phyloP scores from a whole-genome alignment of 768 basidiomycete genomes.

The Lentinula sp. region DNA sequence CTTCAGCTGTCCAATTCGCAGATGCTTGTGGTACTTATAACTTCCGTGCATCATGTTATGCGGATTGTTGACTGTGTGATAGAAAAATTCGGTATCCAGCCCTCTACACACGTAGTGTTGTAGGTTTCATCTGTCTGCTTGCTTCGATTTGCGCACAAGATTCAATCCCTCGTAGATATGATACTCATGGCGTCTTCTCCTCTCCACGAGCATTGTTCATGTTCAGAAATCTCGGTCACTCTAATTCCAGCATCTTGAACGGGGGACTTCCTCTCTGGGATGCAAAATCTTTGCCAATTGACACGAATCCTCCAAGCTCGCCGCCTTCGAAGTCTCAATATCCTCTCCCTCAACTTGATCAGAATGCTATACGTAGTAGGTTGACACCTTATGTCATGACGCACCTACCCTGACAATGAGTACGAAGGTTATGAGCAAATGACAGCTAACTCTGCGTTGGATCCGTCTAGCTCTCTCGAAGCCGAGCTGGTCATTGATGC shows the following conservation, averaged over 20 bases:
- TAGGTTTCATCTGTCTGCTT: constrained; percentile 25
- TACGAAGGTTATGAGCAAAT: constrained; percentile 74
- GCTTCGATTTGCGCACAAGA: not conserved
- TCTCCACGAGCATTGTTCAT: constrained; percentile 91
- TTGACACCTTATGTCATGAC: not conserved
- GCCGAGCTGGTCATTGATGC: constrained; percentile 84
- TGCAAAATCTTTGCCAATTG: constrained; percentile 55
- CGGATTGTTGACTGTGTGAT: not conserved
- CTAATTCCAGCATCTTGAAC: constrained; percentile 79
- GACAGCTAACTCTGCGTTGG: constrained; percentile 56
- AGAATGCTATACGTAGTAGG: constrained; percentile 47
- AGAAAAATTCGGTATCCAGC: constrained; percentile 68
- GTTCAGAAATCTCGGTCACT: constrained; percentile 89
- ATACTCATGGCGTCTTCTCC: constrained; percentile 86
- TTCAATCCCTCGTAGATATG: constrained; percentile 54
- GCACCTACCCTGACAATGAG: not conserved
- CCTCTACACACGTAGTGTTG: constrained; percentile 79
- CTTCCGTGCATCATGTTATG: not conserved
- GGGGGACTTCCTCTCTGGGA: constrained; percentile 90
- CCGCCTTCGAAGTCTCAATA: constrained; percentile 33
- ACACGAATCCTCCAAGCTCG: constrained; percentile 24
- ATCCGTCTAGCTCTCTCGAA: constrained; percentile 33
- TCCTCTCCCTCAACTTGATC: constrained; percentile 45
- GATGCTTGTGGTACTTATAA: constrained; percentile 66
- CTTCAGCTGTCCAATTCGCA: constrained; percentile 62